These are phyloP conservation scores for Cnidoscolus chayamansa DNA, from an alignment of 441 rosid genomes.

Conservation along the genomic window DNA sequence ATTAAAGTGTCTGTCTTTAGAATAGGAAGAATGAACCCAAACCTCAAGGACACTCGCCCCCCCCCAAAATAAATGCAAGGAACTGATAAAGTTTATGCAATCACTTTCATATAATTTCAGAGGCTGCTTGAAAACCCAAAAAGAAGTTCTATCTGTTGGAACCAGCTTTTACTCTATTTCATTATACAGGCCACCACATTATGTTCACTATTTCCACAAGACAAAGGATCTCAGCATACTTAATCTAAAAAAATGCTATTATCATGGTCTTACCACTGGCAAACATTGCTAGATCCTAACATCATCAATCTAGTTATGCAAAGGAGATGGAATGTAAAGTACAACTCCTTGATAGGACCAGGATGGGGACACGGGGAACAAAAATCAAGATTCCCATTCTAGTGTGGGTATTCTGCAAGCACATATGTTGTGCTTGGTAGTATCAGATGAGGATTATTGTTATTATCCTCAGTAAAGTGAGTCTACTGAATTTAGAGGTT, in stretches of 20 bases:
- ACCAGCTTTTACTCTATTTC: not conserved
- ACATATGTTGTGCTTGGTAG: not conserved
- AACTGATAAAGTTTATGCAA: not conserved
- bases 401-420: not conserved
- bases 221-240: too few relatives aligned
- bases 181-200: too few relatives aligned
- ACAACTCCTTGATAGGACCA: not conserved
- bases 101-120: not conserved
- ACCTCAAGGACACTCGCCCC: too few relatives aligned
- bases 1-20: not conserved
- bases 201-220: too few relatives aligned
- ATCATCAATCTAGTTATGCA: not conserved
- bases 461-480: constrained; percentile 20
- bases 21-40: too few relatives aligned
- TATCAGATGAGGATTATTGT: too few relatives aligned
- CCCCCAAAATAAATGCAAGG: not conserved
- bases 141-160: not conserved
- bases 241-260: too few relatives aligned
- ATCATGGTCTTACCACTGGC: too few relatives aligned
- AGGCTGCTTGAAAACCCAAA: not conserved
- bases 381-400: not conserved
- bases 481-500: too few relatives aligned
- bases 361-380: not conserved
- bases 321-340: not conserved
- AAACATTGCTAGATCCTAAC: too few relatives aligned